Percentiles rank a stretch among this genome's conserved stretches.
phyloP scores from a whole-genome alignment of 345 rosid genomes.

The Bruguiera parviflora region DNA sequence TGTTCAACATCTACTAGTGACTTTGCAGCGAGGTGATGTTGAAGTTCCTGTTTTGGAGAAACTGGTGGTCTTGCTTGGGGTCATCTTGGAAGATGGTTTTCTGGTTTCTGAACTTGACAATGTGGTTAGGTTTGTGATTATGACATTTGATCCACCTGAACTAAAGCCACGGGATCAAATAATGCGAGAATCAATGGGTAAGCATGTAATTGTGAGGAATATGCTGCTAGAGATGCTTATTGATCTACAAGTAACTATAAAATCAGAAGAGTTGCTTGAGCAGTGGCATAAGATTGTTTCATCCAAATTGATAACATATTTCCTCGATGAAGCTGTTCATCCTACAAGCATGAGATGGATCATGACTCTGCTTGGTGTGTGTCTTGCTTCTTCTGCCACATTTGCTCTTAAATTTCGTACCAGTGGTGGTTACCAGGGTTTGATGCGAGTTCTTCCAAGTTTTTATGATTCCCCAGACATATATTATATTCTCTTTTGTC shows the following conservation, averaged over 20 bases:
- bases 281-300: constrained; percentile 99
- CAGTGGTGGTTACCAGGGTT: constrained; percentile 91
- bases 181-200: constrained; percentile 86
- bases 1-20: constrained; percentile 92
- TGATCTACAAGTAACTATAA: constrained; percentile 97
- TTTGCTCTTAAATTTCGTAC: constrained; percentile 91
- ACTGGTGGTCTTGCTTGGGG: constrained; percentile 92
- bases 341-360: constrained; percentile 99
- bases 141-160: constrained; percentile 98
- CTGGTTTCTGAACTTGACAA: constrained; percentile 89
- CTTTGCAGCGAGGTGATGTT: constrained; percentile 98
- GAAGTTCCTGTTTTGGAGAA: constrained; percentile 97
- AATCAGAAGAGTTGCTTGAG: constrained; percentile 88
- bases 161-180: constrained; percentile 63
- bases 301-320: constrained; percentile 90
- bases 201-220: constrained; percentile 96
- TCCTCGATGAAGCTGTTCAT: constrained; percentile 99
- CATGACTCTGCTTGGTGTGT: constrained; percentile 97
- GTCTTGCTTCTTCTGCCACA: constrained; percentile 89
- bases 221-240: constrained; percentile 99
- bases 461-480: constrained; percentile 98
- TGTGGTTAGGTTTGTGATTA: constrained; percentile 92
- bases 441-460: constrained; percentile 83
- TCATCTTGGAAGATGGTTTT: constrained; percentile 98
- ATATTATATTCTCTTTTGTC: constrained; percentile 90